A percentile compares a stretch with the other conserved stretches of the same genome.
Evolutionary conservation across 257 asterid genomes (phyloP).

Genomic region (Nicotiana obtusifolia): DNA sequence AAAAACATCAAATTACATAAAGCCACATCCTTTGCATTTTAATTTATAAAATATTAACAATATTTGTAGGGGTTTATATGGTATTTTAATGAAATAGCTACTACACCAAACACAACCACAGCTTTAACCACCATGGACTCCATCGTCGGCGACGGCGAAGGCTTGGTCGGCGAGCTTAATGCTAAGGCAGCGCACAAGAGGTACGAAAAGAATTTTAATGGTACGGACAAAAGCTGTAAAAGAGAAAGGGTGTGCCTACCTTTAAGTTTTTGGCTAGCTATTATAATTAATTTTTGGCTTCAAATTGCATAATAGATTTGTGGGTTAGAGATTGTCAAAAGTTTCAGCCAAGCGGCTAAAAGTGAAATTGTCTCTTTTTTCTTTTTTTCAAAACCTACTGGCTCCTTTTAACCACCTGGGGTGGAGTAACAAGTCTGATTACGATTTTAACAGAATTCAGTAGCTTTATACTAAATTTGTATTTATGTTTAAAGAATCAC

Average conservation of each 20-base stretch:
- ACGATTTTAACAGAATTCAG: no score
- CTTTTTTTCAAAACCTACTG: not conserved
- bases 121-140: slow-evolving; percentile 26
- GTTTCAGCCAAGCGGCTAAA: no score
- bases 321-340: no score
- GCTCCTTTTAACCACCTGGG: not conserved
- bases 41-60: not conserved
- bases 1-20: not conserved
- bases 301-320: no score
- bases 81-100: slow-evolving; percentile 33
- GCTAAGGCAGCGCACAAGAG: slow-evolving; percentile 87
- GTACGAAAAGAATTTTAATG: slow-evolving; percentile 63
- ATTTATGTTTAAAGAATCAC: no score
- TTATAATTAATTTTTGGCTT: no score
- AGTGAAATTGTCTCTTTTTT: no score
- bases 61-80: not conserved
- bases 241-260: slow-evolving; percentile 51
- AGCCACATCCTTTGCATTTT: not conserved
- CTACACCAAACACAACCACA: slow-evolving; percentile 30
- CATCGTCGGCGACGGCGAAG: not conserved
- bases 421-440: no score
- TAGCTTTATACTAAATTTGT: no score
- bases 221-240: slow-evolving; percentile 85
- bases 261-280: no score
- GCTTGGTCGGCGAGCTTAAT: slow-evolving; percentile 49